These are phyloP conservation scores for Candida dubliniensis DNA, from an alignment of 1,139 yeast genomes.

Conservation along the genomic window DNA sequence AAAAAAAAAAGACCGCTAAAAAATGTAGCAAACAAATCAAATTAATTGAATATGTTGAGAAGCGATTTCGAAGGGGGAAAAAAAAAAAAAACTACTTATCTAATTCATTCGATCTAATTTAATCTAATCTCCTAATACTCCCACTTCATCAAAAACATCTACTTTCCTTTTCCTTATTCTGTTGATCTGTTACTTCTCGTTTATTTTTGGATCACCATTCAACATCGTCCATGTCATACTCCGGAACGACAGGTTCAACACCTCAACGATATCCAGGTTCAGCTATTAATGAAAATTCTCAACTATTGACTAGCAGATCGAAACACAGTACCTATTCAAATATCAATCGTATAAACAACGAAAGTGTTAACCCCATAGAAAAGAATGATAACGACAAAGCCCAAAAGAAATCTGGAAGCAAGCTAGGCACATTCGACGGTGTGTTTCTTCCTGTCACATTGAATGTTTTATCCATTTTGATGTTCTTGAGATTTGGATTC, in stretches of 20 bases:
- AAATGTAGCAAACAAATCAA: too few relatives aligned
- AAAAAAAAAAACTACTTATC: too few relatives aligned
- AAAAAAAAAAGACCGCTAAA: too few relatives aligned
- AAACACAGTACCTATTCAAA: background rate
- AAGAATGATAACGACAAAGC: slow-evolving; percentile 1
- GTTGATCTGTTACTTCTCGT: too few relatives aligned
- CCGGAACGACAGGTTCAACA: background rate
- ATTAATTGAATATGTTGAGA: too few relatives aligned
- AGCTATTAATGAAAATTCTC: slow-evolving; percentile 8
- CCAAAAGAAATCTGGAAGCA: slow-evolving; percentile 20
- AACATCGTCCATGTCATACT: background rate
- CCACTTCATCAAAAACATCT: too few relatives aligned
- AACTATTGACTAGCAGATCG: slow-evolving; percentile 7
- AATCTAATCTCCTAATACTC: too few relatives aligned
- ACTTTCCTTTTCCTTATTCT: too few relatives aligned
- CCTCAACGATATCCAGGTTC: background rate
- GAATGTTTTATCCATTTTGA: slow-evolving; percentile 74
- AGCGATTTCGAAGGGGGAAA: too few relatives aligned
- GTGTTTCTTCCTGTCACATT: slow-evolving; percentile 76
- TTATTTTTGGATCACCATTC: too few relatives aligned
- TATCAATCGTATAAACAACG: background rate
- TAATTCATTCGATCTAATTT: too few relatives aligned
- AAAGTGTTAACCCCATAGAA: background rate
- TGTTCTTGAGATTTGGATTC: slow-evolving; percentile 80
- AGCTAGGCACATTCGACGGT: slow-evolving; percentile 73